Evolutionary conservation across 192 early-diverging fungal species (phyloP).

Genomic region (Coemansia sp.): DNA sequence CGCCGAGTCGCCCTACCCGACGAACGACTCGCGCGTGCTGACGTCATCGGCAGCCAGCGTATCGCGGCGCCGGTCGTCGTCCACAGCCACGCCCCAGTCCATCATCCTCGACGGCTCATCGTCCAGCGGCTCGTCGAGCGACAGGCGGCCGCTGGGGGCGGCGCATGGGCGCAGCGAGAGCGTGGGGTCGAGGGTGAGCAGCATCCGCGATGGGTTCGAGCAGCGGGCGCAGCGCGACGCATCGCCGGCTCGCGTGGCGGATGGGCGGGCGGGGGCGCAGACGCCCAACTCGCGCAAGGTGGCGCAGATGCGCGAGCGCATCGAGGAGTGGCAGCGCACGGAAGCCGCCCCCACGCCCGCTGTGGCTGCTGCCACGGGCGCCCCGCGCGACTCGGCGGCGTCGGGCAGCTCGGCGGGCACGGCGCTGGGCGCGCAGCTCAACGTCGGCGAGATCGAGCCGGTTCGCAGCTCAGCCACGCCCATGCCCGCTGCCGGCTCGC

Average conservation of each 20-base stretch:
- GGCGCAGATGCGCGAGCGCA: constrained; percentile 45
- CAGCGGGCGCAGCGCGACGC: constrained; percentile 26
- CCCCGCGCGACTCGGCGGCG: constrained; percentile 3
- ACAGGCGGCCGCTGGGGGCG: constrained; percentile 3
- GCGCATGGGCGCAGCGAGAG: constrained; percentile 42
- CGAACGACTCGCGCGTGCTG: constrained; percentile 17
- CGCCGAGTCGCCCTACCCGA: constrained; percentile 34
- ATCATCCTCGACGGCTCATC: neutral
- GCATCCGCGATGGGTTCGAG: constrained; percentile 45
- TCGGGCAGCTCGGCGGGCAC: constrained; percentile 29
- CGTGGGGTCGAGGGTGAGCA: constrained; percentile 47
- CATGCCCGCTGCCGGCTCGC: neutral
- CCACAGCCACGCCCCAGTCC: constrained; percentile 12
- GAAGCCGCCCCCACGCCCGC: constrained; percentile 5
- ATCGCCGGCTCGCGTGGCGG: neutral
- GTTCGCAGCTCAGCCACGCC: constrained; percentile 6
- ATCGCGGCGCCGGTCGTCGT: constrained; percentile 22
- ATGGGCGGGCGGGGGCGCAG: neutral
- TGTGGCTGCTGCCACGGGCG: neutral
- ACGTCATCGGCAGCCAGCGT: constrained; percentile 1
- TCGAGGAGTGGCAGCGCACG: constrained; percentile 50
- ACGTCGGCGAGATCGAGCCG: constrained; percentile 42
- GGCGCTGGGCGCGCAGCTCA: constrained; percentile 25
- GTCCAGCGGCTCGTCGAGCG: constrained; percentile 3
- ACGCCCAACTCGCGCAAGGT: constrained; percentile 41